Percentiles rank a stretch among this genome's conserved stretches.
These are phyloP conservation scores for Isoetes taiwanensis DNA, from an alignment of 75 land plant genomes.

Conservation along the genomic window DNA sequence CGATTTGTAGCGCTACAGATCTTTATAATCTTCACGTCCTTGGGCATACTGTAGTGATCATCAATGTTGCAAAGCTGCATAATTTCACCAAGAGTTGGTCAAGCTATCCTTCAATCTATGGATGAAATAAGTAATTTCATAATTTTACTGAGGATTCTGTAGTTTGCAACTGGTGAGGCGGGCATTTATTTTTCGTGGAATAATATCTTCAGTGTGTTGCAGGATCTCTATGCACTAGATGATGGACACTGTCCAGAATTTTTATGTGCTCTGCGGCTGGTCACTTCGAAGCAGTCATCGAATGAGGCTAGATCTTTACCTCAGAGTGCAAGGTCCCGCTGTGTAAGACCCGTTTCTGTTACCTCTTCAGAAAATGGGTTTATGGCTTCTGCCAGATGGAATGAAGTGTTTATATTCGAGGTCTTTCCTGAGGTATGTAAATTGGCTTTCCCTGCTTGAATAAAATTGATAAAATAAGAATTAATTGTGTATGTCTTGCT, in stretches of 20 bases:
- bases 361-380: slow-evolving; percentile 3
- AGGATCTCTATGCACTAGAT: slow-evolving; percentile 61
- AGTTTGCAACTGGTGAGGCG: no score
- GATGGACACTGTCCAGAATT: slow-evolving; percentile 85
- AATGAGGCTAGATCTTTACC: slow-evolving; percentile 71
- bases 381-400: slow-evolving; percentile 57
- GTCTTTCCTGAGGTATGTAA: slow-evolving; percentile 56
- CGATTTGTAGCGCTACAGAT: no score
- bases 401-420: slow-evolving; percentile 96
- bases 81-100: no score
- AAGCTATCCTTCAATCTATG: no score
- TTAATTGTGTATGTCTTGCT: background rate
- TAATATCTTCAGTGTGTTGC: no score
- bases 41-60: no score
- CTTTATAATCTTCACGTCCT: no score
- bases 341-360: slow-evolving; percentile 45
- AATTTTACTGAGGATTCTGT: no score
- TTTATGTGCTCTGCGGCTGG: slow-evolving; percentile 74
- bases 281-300: slow-evolving; percentile 41
- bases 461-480: background rate
- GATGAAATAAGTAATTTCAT: no score
- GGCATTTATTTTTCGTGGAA: no score
- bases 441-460: background rate
- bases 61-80: no score
- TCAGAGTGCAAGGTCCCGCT: slow-evolving; percentile 94